Evolutionary conservation across 2,329 filamentous ascomycete species (phyloP).

Genomic region (Fusarium sp.): DNA sequence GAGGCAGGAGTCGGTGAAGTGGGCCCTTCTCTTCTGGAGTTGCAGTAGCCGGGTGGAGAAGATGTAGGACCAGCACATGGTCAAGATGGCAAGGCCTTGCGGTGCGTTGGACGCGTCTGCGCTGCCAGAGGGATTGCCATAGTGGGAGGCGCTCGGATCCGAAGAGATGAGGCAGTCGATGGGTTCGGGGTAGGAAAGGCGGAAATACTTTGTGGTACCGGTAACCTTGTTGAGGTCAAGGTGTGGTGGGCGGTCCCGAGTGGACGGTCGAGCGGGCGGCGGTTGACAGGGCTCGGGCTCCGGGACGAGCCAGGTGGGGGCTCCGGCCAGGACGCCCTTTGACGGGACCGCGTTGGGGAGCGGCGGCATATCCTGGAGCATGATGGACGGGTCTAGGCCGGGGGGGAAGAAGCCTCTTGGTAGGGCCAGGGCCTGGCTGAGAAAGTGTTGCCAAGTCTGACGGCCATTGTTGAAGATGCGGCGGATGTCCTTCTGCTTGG

Average conservation of each 20-base stretch:
- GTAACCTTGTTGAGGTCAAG: slow-evolving; percentile 39
- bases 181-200: slow-evolving; percentile 38
- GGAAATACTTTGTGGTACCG: slow-evolving; percentile 44
- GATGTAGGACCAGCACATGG: slow-evolving; percentile 46
- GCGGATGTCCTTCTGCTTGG: slow-evolving; percentile 33
- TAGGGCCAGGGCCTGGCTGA: slow-evolving; percentile 30
- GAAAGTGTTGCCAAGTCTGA: slow-evolving; percentile 39
- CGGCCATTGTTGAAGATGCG: slow-evolving; percentile 37
- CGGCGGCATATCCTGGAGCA: slow-evolving; percentile 43
- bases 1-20: slow-evolving; percentile 41
- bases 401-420: slow-evolving; percentile 37
- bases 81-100: slow-evolving; percentile 42
- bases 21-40: slow-evolving; percentile 39
- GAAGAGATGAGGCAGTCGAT: slow-evolving; percentile 38
- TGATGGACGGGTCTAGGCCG: slow-evolving; percentile 38
- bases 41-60: slow-evolving; percentile 45
- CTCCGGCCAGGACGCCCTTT: slow-evolving; percentile 40
- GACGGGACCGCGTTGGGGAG: slow-evolving; percentile 38
- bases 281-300: slow-evolving; percentile 33
- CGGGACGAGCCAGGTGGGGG: slow-evolving; percentile 41
- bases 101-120: slow-evolving; percentile 36
- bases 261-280: not conserved
- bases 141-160: slow-evolving; percentile 31
- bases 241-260: slow-evolving; percentile 6
- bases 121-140: slow-evolving; percentile 33